phyloP scores from a whole-genome alignment of 768 basidiomycete genomes.

The Cubamyces lactineus region DNA sequence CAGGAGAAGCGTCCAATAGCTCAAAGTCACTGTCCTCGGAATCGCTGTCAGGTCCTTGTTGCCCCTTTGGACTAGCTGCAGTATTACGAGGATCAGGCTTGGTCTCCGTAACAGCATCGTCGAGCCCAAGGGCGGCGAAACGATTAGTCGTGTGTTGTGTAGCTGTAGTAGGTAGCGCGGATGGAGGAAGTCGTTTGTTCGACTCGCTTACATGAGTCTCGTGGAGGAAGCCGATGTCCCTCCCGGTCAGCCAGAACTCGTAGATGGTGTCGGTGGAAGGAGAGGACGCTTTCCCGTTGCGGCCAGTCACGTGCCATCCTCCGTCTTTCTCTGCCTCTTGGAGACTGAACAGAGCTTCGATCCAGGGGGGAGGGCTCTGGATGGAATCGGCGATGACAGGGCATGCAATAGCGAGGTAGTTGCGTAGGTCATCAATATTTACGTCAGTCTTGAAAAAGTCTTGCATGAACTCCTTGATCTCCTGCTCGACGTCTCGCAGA shows the following conservation, averaged over 20 bases:
- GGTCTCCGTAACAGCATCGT: too few relatives aligned
- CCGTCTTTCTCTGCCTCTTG: background rate
- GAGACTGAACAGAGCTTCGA: conserved; percentile 27
- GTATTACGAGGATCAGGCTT: too few relatives aligned
- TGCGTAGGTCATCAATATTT: conserved; percentile 41
- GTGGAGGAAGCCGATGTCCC: conserved; percentile 53
- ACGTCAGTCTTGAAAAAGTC: conserved; percentile 40
- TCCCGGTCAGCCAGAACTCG: conserved; percentile 51
- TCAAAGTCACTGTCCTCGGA: too few relatives aligned
- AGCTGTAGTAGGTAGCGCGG: too few relatives aligned
- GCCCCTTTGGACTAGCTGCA: too few relatives aligned
- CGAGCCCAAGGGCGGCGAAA: too few relatives aligned
- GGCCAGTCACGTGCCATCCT: conserved; percentile 22
- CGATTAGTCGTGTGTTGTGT: too few relatives aligned
- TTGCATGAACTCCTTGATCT: conserved; percentile 52
- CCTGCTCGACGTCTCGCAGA: conserved; percentile 43
- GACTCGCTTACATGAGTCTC: conserved; percentile 1
- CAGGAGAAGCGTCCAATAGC: too few relatives aligned
- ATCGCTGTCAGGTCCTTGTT: too few relatives aligned
- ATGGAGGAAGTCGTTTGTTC: conserved; percentile 1
- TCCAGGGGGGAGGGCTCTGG: conserved; percentile 50
- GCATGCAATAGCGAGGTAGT: conserved; percentile 46
- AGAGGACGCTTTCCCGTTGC: too few relatives aligned
- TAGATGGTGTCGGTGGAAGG: conserved; percentile 40
- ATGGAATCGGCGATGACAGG: conserved; percentile 52